These are phyloP conservation scores for Taphrina flavorubra DNA, from an alignment of 1,139 yeast species.

Conservation along the genomic window DNA sequence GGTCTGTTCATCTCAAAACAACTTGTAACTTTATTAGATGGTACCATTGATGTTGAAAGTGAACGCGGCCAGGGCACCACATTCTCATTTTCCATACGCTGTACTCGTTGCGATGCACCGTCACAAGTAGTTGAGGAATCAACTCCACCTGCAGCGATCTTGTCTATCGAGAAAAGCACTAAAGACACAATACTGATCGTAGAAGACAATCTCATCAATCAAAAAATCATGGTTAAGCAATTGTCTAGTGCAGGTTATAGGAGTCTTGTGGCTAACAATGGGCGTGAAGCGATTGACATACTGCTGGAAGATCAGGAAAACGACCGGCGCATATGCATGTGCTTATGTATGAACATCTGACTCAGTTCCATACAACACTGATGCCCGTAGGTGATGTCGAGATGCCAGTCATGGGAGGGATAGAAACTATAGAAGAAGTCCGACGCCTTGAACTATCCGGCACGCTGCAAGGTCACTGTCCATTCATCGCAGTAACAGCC, in stretches of 20 bases:
- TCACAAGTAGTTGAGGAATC: neutral
- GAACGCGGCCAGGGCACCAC: slow-evolving; percentile 20
- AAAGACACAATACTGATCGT: slow-evolving; percentile 60
- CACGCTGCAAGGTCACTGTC: slow-evolving; percentile 9
- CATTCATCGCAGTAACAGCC: slow-evolving; percentile 37
- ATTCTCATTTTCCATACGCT: slow-evolving; percentile 23
- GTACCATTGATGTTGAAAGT: slow-evolving; percentile 36
- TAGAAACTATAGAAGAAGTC: slow-evolving; percentile 13
- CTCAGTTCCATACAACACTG: neutral
- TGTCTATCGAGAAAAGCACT: neutral
- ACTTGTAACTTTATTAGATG: slow-evolving; percentile 32
- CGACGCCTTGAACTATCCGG: slow-evolving; percentile 12
- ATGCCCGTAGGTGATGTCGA: slow-evolving; percentile 20
- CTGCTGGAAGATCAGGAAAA: slow-evolving; percentile 1
- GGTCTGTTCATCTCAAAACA: slow-evolving; percentile 53
- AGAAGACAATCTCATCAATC: slow-evolving; percentile 94
- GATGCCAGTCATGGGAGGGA: slow-evolving; percentile 36
- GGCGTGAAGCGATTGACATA: slow-evolving; percentile 61
- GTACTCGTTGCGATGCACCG: slow-evolving; percentile 9
- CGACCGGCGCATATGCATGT: neutral
- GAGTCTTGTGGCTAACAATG: slow-evolving; percentile 85
- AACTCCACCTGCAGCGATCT: neutral
- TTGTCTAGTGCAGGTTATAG: slow-evolving; percentile 76
- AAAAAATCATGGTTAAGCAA: slow-evolving; percentile 87
- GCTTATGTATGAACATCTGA: neutral